Conservation (phyloP, 768 basidiomycete genomes). For the Termitomyces titanicus region DNA sequence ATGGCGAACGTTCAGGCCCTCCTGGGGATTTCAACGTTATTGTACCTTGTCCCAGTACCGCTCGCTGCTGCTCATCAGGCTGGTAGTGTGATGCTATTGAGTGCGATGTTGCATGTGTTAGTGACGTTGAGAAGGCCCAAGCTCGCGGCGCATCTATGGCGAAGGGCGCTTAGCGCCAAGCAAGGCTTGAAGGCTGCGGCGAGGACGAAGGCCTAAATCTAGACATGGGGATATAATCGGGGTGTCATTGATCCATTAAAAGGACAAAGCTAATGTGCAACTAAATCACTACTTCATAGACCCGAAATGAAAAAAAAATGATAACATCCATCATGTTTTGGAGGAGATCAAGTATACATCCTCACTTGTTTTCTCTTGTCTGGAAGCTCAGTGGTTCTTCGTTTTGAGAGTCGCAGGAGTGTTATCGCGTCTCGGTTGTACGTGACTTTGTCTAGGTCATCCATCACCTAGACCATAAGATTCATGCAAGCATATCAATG, state of each 20-base stretch:
- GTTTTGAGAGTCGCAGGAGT: constrained; percentile 9
- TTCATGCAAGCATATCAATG: background rate
- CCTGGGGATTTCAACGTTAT: constrained; percentile 64
- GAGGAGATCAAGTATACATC: background rate
- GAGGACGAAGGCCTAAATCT: background rate
- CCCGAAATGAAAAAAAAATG: background rate
- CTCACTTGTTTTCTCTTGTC: background rate
- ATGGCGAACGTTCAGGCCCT: constrained; percentile 83
- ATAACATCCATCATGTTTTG: background rate
- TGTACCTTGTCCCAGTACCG: constrained; percentile 91
- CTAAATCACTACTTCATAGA: background rate
- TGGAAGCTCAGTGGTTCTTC: background rate
- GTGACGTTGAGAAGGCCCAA: constrained; percentile 71
- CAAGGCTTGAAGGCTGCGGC: background rate
- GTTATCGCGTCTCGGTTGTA: constrained; percentile 15
- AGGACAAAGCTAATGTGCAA: background rate
- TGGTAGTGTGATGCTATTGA: constrained; percentile 86
- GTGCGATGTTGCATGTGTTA: constrained; percentile 74
- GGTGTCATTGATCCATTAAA: background rate
- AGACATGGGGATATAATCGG: background rate
- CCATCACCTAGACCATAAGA: constrained; percentile 4
- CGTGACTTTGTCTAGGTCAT: constrained; percentile 11
- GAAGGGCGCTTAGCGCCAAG: constrained; percentile 23
- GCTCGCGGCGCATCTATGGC: constrained; percentile 59
- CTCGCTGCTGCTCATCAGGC: constrained; percentile 94